Base-by-base conservation (phyloP, 352 stramenopile genomes). In the Blastocystis sp. region DNA sequence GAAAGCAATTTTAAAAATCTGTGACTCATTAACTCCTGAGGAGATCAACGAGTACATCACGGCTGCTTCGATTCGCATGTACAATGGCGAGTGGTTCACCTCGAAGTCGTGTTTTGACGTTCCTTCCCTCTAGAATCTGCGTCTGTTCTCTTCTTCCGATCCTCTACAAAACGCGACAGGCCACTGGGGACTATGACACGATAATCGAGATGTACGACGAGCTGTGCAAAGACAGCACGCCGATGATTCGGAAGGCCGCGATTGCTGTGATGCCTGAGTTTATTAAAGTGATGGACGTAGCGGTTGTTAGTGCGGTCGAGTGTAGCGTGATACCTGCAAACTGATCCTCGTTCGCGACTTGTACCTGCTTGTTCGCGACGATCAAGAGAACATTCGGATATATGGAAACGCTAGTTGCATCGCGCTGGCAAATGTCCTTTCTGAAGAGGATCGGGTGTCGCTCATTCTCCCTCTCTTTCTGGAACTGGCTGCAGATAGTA, bases 191-290 rank as follows among this genome's bases (percentile, higher is more conserved):
- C 55, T 80, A 47, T 41, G 70, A 80, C 26, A 80, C 70, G 0
- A 47, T 80, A 15, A 54, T 80, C 20, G 70, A 80, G n/a, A 80
- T 80, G 70, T 80, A 80, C 34, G 70, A 80, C 55, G 70, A 80
- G 43, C 55, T 80, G 8, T 80, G 70, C 50, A 80, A 80, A 41
- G 70, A 80, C 55, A 61, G 37, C 39, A 54, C 55, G 26, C 70
- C 70, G n/a, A 80, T 80, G 70, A 80, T 80, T 41, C 70, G 70
- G 41, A 61, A 62, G 18, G 70, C 70, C 8, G 70, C 70, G 23
- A 80, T 80, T 37, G 37, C 37, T 34, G 70, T 80, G 26, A 80
- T 80, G 29, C 70, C 70, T 34, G 70, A 80, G n/a, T 80, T 80
- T 26, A 80, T 80, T 26, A 80, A 80, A 26, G 70, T 80, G n/a